Evolutionary conservation across 306 rosid genomes (phyloP).

Genomic region (Vigna radiata): DNA sequence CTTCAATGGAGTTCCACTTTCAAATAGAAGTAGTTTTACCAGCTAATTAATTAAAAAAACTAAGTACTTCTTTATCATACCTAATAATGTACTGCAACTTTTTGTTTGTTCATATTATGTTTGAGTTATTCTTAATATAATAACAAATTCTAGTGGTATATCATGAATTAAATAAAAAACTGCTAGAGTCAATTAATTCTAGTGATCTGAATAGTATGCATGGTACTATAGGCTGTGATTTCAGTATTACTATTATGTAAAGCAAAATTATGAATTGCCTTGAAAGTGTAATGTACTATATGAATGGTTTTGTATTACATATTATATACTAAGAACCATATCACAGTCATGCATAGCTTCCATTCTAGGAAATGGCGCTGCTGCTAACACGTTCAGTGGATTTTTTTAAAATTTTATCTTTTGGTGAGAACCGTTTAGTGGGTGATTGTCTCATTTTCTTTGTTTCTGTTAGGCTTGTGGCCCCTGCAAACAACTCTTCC

Average conservation of each 20-base stretch:
- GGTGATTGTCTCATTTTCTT: neutral
- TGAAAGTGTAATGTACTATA: neutral
- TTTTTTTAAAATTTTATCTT: no score
- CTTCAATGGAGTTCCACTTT: neutral
- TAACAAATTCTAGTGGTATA: neutral
- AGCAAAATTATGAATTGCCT: neutral
- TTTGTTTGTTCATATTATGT: no score
- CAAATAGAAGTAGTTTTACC: neutral
- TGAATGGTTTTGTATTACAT: neutral
- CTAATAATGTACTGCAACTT: neutral
- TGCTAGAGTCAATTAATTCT: no score
- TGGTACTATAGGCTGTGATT: no score
- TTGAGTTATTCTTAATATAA: neutral
- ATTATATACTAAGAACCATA: no score
- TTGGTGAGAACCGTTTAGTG: neutral
- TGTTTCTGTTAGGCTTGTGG: neutral
- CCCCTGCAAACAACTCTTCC: neutral
- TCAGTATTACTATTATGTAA: no score
- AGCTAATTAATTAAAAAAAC: neutral
- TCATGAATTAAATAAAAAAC: neutral
- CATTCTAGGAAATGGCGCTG: conserved; percentile 1
- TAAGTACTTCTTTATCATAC: neutral
- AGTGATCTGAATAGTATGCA: no score
- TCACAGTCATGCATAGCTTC: neutral
- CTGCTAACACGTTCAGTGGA: neutral